These are phyloP conservation scores for Chalciporus pseudorubinellus DNA, from an alignment of 768 basidiomycete genomes.

Conservation along the genomic window DNA sequence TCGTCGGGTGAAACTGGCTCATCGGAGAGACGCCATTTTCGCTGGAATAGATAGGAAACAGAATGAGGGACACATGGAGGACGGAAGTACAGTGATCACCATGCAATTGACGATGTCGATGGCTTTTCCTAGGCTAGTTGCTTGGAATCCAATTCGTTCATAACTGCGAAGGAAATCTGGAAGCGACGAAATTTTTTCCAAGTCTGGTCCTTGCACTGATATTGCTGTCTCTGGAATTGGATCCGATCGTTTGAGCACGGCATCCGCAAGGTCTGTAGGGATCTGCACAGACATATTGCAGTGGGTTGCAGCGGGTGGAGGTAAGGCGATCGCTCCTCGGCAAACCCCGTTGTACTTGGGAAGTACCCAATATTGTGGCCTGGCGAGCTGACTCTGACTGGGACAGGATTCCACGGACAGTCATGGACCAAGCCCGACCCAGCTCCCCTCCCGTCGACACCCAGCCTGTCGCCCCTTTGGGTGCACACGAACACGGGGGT, in stretches of 20 bases:
- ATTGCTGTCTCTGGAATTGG: conserved; percentile 63
- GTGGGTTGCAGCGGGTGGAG: not conserved
- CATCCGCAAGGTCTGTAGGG: conserved; percentile 63
- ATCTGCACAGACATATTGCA: conserved; percentile 27
- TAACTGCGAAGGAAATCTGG: conserved; percentile 73
- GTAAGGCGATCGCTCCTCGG: conserved; percentile 7
- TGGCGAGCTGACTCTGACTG: not conserved
- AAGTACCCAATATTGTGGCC: not conserved
- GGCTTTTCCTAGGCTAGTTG: conserved; percentile 86
- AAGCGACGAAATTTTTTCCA: conserved; percentile 67
- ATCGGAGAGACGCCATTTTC: conserved; percentile 86
- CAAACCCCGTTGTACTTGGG: conserved; percentile 24
- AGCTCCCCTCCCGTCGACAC: conserved; percentile 1
- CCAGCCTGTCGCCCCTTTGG: not conserved
- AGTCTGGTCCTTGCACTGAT: conserved; percentile 83
- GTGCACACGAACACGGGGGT: conserved; percentile 7
- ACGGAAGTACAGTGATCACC: conserved; percentile 44
- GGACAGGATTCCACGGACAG: not conserved
- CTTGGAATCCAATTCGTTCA: conserved; percentile 94
- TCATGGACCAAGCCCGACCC: conserved; percentile 20
- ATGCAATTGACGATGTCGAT: conserved; percentile 91
- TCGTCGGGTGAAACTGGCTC: conserved; percentile 74
- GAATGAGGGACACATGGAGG: not conserved
- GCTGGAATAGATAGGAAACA: conserved; percentile 40
- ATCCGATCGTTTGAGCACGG: conserved; percentile 75